Conservation (phyloP, 208 protist genomes). For the Hexamita inflata region DNA sequence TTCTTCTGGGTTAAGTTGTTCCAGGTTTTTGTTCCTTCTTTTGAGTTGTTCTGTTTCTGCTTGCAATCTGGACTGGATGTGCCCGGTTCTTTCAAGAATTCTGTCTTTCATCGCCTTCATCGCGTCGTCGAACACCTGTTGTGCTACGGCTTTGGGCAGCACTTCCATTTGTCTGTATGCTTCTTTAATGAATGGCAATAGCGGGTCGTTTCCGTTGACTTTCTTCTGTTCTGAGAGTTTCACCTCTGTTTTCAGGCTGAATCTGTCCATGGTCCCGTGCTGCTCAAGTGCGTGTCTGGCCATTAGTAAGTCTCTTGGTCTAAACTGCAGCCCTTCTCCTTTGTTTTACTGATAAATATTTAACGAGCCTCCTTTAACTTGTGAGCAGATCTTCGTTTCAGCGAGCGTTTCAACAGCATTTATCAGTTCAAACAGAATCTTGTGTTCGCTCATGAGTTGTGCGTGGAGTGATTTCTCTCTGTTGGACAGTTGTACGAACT, state of each 20-base stretch:
- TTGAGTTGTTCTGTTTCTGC: conserved; percentile 13
- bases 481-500: background rate
- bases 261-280: background rate
- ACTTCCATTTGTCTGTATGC: conserved; percentile 1
- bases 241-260: background rate
- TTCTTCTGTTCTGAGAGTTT: background rate
- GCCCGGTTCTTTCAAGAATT: conserved; percentile 3
- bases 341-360: background rate
- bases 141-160: background rate
- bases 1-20: background rate
- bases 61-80: conserved; percentile 9
- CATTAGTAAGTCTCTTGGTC: background rate
- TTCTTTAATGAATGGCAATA: background rate
- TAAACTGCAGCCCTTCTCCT: background rate
- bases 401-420: background rate
- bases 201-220: background rate
- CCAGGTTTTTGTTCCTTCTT: background rate
- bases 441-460: background rate
- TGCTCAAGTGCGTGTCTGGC: background rate
- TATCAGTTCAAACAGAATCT: conserved; percentile 1
- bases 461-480: background rate
- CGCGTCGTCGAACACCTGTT: background rate
- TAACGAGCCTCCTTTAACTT: background rate
- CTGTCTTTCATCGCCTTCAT: background rate
- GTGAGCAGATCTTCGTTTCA: background rate